phyloP scores from a whole-genome alignment of 345 rosid genomes.

The Pistacia integerrima region DNA sequence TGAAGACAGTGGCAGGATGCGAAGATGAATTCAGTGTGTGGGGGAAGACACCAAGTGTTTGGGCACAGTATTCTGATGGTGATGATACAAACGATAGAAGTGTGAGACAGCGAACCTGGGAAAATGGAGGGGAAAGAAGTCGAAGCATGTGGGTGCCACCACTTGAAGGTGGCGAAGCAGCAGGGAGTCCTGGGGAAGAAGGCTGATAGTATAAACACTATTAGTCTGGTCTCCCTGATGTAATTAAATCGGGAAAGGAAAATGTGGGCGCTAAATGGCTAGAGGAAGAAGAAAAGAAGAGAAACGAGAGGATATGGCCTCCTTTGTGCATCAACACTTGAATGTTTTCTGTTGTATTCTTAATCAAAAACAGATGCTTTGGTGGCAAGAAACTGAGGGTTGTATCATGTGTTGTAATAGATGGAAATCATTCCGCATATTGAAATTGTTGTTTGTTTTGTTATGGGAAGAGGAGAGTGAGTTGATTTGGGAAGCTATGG shows the following conservation, averaged over 20 bases:
- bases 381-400: constrained; percentile 14
- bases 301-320: constrained; percentile 11
- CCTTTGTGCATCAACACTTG: neutral
- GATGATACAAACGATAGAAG: constrained; percentile 61
- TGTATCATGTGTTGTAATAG: constrained; percentile 6
- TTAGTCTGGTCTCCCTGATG: neutral
- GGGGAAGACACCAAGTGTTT: constrained; percentile 63
- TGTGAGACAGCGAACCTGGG: constrained; percentile 61
- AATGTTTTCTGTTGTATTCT: constrained; percentile 8
- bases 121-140: constrained; percentile 68
- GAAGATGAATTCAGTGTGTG: constrained; percentile 64
- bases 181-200: constrained; percentile 48
- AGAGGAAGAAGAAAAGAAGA: neutral
- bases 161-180: constrained; percentile 48
- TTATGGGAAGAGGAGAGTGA: neutral
- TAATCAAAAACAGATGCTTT: constrained; percentile 11
- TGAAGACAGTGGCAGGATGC: constrained; percentile 62
- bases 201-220: constrained; percentile 25
- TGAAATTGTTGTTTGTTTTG: neutral
- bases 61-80: constrained; percentile 73
- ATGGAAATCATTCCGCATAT: neutral
- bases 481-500: neutral
- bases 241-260: neutral
- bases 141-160: constrained; percentile 64
- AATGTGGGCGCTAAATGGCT: neutral